These are phyloP conservation scores for Parastagonospora avenae DNA, from an alignment of 2,329 filamentous ascomycete genomes.

Conservation along the genomic window DNA sequence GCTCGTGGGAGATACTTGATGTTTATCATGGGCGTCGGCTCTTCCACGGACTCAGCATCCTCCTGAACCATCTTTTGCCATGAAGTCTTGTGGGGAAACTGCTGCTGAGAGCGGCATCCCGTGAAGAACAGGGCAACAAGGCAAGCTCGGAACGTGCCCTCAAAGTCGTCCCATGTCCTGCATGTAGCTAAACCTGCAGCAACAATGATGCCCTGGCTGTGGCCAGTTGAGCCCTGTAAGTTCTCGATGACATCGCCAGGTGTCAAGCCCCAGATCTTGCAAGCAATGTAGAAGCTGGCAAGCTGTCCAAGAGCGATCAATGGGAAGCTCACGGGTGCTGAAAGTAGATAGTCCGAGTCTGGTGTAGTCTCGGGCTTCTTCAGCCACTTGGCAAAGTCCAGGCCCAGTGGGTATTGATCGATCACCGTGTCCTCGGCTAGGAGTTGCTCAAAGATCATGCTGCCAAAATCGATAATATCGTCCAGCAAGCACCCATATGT, in stretches of 20 bases:
- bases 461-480: conserved; percentile 13
- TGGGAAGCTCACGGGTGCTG: conserved; percentile 48
- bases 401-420: conserved; percentile 15
- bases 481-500: conserved; percentile 28
- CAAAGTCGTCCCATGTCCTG: conserved; percentile 42
- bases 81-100: conserved; percentile 6
- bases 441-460: conserved; percentile 15
- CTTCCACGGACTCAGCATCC: conserved; percentile 24
- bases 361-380: conserved; percentile 32
- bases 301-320: conserved; percentile 46
- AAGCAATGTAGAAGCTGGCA: conserved; percentile 23
- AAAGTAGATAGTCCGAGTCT: conserved; percentile 39
- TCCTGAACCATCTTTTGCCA: conserved; percentile 9
- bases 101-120: conserved; percentile 33
- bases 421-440: conserved; percentile 11
- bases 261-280: conserved; percentile 29
- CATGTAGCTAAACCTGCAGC: conserved; percentile 43
- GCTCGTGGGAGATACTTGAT: conserved; percentile 26
- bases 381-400: conserved; percentile 38
- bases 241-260: conserved; percentile 37
- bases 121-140: conserved; percentile 46
- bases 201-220: conserved; percentile 48
- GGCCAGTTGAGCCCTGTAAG: conserved; percentile 39
- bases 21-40: conserved; percentile 37
- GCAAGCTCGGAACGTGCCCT: conserved; percentile 28